Evolutionary conservation across 805 yeast genomes (phyloP).

Genomic region (Candida nitratophila): DNA sequence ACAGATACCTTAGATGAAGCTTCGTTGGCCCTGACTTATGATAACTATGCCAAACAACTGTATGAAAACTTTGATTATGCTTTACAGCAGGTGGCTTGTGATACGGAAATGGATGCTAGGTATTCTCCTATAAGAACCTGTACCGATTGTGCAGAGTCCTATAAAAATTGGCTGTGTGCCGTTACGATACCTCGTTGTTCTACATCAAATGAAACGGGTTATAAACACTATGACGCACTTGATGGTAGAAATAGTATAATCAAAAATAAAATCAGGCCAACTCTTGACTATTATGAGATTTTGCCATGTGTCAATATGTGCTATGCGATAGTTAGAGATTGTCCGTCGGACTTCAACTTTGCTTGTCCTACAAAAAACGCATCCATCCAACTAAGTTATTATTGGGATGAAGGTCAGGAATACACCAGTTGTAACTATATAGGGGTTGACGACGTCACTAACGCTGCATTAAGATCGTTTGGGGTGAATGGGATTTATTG

Average conservation of each 20-base stretch:
- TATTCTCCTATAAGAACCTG: constrained; percentile 76
- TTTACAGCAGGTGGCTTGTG: constrained; percentile 70
- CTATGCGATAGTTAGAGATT: constrained; percentile 68
- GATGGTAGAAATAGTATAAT: constrained; percentile 57
- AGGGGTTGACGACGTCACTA: constrained; percentile 16
- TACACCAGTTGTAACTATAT: constrained; percentile 35
- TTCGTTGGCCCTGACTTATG: constrained; percentile 41
- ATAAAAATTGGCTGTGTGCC: constrained; percentile 84
- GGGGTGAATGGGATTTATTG: constrained; percentile 1
- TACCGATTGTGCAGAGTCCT: constrained; percentile 60
- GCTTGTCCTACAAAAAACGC: constrained; percentile 52
- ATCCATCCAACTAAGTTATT: constrained; percentile 34
- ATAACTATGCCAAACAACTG: constrained; percentile 46
- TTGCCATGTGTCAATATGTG: constrained; percentile 84
- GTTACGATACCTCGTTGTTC: constrained; percentile 85
- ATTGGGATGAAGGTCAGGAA: constrained; percentile 25
- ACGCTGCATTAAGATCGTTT: background rate
- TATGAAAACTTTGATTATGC: constrained; percentile 70
- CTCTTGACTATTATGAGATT: constrained; percentile 61
- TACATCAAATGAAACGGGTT: constrained; percentile 38
- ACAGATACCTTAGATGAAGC: constrained; percentile 20
- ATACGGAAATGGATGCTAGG: constrained; percentile 52
- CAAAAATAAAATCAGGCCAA: constrained; percentile 45
- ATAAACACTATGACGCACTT: constrained; percentile 36
- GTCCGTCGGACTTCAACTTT: constrained; percentile 75